Percentiles rank a stretch among this genome's conserved stretches.
These are phyloP conservation scores for Leishmania gerbilli DNA, from an alignment of 208 protist species.

Conservation along the genomic window DNA sequence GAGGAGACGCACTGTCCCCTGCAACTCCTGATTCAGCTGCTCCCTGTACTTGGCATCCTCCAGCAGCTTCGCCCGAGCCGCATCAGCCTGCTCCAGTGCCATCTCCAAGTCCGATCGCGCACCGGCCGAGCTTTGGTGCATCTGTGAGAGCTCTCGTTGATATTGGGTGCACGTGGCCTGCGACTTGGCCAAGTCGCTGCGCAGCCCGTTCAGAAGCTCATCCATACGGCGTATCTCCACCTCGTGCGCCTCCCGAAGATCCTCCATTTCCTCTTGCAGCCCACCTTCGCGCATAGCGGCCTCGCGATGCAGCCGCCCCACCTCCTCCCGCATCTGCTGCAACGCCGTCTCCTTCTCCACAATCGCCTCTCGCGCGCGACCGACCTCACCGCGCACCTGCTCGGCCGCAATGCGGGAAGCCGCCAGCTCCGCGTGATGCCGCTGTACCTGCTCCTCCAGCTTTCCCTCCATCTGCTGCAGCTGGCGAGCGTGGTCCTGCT, in stretches of 20 bases:
- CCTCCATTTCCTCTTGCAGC: conserved; percentile 66
- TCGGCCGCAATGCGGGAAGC: conserved; percentile 49
- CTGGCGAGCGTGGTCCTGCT: conserved; percentile 40
- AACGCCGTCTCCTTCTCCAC: conserved; percentile 48
- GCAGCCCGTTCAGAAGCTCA: conserved; percentile 76
- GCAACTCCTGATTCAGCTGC: conserved; percentile 78
- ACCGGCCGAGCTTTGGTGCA: conserved; percentile 54
- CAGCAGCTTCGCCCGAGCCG: conserved; percentile 54
- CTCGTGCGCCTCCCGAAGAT: conserved; percentile 54
- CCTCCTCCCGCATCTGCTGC: conserved; percentile 66
- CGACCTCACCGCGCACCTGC: conserved; percentile 49
- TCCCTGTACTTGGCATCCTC: conserved; percentile 76
- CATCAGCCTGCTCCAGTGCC: conserved; percentile 59
- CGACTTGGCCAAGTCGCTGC: conserved; percentile 64
- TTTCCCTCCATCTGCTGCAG: conserved; percentile 44
- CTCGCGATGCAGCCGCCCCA: conserved; percentile 58
- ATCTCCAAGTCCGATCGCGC: conserved; percentile 55
- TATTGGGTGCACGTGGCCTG: conserved; percentile 61
- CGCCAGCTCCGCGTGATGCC: conserved; percentile 56
- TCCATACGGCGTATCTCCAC: conserved; percentile 78
- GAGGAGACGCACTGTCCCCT: conserved; percentile 85
- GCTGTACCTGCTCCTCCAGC: conserved; percentile 51
- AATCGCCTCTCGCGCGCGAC: conserved; percentile 43
- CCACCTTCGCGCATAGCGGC: conserved; percentile 45
- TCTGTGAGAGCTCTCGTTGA: conserved; percentile 58